A percentile compares a stretch with the other conserved stretches of the same genome.
Conservation (phyloP, 2,329 filamentous ascomycete genomes). For the Colletotrichum noveboracense region DNA sequence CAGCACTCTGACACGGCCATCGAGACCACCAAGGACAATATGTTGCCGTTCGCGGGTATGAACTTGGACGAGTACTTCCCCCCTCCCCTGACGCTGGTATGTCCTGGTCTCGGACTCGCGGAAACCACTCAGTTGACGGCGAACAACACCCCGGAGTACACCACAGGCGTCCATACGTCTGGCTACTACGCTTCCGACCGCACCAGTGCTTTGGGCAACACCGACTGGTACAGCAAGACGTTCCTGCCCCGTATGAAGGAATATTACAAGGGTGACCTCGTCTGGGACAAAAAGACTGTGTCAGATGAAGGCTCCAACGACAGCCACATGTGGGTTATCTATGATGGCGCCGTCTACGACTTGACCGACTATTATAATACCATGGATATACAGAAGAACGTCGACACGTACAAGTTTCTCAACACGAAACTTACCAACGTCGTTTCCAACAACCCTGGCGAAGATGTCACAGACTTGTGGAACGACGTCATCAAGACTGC, state of each 20-base stretch:
- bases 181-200: constrained; percentile 64
- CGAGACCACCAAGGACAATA: constrained; percentile 64
- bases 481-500: constrained; percentile 55
- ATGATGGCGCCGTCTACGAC: constrained; percentile 82
- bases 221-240: constrained; percentile 76
- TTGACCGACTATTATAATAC: constrained; percentile 92
- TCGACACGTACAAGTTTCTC: constrained; percentile 71
- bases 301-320: constrained; percentile 68
- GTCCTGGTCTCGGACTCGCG: constrained; percentile 72
- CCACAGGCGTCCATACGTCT: constrained; percentile 70
- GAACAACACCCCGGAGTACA: constrained; percentile 67
- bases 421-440: constrained; percentile 70
- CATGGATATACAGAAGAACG: constrained; percentile 59
- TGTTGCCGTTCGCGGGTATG: constrained; percentile 79
- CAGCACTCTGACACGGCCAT: constrained; percentile 80
- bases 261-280: constrained; percentile 87
- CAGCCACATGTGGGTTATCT: constrained; percentile 79
- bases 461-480: constrained; percentile 75
- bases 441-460: constrained; percentile 78
- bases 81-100: constrained; percentile 76
- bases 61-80: constrained; percentile 87
- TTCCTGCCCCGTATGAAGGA: constrained; percentile 84
- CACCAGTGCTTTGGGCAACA: constrained; percentile 61
- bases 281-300: constrained; percentile 68
- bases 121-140: constrained; percentile 60